A percentile compares a stretch with the other conserved stretches of the same genome.
Conservation (phyloP, 495 filamentous ascomycete species). For the Jackrogersella multiformis region DNA sequence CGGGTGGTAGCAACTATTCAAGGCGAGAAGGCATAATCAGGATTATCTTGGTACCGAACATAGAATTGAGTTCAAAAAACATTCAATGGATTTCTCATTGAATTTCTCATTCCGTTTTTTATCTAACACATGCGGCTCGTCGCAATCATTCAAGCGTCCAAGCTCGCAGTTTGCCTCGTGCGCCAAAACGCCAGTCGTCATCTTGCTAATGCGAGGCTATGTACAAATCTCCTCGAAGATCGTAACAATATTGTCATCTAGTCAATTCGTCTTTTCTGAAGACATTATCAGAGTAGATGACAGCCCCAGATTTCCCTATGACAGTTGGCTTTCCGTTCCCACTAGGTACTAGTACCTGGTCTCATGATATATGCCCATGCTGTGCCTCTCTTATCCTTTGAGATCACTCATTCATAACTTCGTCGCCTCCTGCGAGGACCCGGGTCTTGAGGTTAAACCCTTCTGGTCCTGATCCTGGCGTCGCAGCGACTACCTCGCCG, state of each 20-base stretch:
- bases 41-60: too few relatives aligned
- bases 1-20: slow-evolving; percentile 93
- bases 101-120: slow-evolving; percentile 13
- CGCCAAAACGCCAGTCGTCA: slow-evolving; percentile 41
- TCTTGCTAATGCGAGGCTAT: neutral
- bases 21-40: slow-evolving; percentile 75
- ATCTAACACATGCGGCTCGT: slow-evolving; percentile 4
- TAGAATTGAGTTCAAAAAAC: slow-evolving; percentile 8
- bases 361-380: slow-evolving; percentile 7
- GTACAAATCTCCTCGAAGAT: neutral
- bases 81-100: neutral
- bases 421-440: slow-evolving; percentile 78
- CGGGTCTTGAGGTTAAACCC: slow-evolving; percentile 70
- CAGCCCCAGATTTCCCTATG: neutral
- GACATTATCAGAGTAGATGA: neutral
- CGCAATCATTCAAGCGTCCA: neutral
- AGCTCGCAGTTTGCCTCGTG: slow-evolving; percentile 8
- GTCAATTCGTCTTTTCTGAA: neutral
- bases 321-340: neutral
- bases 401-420: slow-evolving; percentile 60
- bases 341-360: neutral
- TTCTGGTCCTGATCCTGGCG: slow-evolving; percentile 72
- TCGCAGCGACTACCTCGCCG: slow-evolving; percentile 85
- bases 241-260: neutral
- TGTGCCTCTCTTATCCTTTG: slow-evolving; percentile 42